phyloP scores from a whole-genome alignment of 129 eudicot species.

The Pittosporum tobira region DNA sequence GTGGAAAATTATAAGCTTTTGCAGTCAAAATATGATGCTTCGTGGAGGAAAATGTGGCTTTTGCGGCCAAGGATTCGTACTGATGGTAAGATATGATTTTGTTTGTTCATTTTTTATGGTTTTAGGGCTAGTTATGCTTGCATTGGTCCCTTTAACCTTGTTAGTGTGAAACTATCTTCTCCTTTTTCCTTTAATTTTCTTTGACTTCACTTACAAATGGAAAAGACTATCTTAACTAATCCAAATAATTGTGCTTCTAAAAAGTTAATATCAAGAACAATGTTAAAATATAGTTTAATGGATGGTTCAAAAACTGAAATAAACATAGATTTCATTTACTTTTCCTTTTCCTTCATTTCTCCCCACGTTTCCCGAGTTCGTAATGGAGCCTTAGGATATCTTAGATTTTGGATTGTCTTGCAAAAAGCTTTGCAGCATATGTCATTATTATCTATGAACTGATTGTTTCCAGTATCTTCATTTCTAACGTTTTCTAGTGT shows the following conservation, averaged over 20 bases:
- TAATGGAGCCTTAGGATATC: no score
- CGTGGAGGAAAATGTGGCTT: slow-evolving; percentile 99
- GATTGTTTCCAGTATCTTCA: not conserved
- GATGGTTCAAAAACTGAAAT: no score
- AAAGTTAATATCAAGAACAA: no score
- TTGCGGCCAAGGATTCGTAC: slow-evolving; percentile 81
- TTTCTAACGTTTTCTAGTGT: not conserved
- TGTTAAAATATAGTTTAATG: no score
- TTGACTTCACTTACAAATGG: not conserved
- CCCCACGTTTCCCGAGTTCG: no score
- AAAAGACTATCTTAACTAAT: no score
- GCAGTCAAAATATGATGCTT: slow-evolving; percentile 72
- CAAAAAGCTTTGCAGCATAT: not conserved
- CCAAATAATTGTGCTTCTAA: no score
- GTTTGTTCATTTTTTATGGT: not conserved
- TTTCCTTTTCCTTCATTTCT: no score
- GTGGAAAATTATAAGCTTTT: slow-evolving; percentile 79
- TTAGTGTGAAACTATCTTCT: no score
- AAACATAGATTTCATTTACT: no score
- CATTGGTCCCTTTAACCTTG: not conserved
- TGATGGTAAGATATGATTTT: slow-evolving; percentile 50
- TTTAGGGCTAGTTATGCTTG: not conserved
- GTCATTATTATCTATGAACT: not conserved
- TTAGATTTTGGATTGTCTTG: no score
- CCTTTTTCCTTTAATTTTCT: not conserved